These are phyloP conservation scores for Elymus sibiricus DNA, from an alignment of 176 grass and related monocot genomes.

Conservation along the genomic window DNA sequence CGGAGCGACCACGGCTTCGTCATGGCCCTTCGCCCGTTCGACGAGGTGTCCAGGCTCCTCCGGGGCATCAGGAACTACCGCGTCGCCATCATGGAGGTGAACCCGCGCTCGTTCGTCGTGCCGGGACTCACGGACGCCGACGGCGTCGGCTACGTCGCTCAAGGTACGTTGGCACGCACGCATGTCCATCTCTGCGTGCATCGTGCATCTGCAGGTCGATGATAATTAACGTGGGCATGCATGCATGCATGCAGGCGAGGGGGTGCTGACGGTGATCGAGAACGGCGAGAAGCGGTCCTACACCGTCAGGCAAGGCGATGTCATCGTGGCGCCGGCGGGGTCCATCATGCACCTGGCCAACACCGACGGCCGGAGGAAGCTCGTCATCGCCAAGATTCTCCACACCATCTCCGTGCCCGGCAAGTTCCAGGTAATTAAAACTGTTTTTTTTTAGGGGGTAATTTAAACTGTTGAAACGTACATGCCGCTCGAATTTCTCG, in stretches of 20 bases:
- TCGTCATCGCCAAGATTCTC: constrained; percentile 58
- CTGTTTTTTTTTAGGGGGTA: no score
- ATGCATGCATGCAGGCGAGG: constrained; percentile 36
- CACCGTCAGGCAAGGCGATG: constrained; percentile 47
- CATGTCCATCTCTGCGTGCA: neutral
- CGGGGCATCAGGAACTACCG: constrained; percentile 71
- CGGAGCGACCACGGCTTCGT: constrained; percentile 53
- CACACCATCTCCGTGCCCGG: constrained; percentile 61
- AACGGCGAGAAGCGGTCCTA: constrained; percentile 55
- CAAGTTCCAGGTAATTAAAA: constrained; percentile 36
- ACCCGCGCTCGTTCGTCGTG: constrained; percentile 57
- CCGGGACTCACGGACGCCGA: constrained; percentile 65
- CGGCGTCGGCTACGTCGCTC: constrained; percentile 52
- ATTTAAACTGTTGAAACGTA: no score
- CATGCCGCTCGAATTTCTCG: neutral
- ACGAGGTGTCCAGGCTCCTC: constrained; percentile 52
- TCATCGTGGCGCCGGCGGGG: constrained; percentile 55
- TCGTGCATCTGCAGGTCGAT: neutral
- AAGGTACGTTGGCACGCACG: constrained; percentile 30
- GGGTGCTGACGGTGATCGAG: constrained; percentile 39
- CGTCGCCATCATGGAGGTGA: constrained; percentile 48
- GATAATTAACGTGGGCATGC: neutral
- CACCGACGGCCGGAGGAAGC: constrained; percentile 61
- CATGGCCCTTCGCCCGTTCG: constrained; percentile 45
- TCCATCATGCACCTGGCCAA: constrained; percentile 55